A percentile compares a stretch with the other conserved stretches of the same genome.
phyloP scores from a whole-genome alignment of 176 grass and related monocot genomes.

The Avena eriantha region DNA sequence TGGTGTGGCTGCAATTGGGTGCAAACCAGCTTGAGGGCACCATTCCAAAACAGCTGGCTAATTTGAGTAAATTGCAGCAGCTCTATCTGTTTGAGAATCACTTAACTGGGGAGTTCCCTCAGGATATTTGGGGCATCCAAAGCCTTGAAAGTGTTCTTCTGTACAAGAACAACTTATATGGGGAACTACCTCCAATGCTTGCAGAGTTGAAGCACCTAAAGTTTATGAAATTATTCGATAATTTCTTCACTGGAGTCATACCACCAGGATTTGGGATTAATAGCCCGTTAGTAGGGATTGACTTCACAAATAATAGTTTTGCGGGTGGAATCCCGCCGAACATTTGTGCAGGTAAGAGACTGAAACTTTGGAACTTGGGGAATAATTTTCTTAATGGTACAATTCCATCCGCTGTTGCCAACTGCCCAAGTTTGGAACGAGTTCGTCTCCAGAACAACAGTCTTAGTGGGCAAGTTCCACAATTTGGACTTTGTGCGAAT shows the following conservation, averaged over 20 bases:
- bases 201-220: conserved; percentile 16
- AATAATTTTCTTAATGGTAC: conserved; percentile 67
- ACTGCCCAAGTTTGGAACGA: conserved; percentile 60
- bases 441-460: conserved; percentile 57
- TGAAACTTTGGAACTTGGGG: conserved; percentile 50
- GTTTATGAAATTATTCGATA: conserved; percentile 53
- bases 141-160: conserved; percentile 42
- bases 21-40: conserved; percentile 3
- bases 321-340: conserved; percentile 65
- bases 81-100: conserved; percentile 6
- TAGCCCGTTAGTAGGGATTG: not conserved
- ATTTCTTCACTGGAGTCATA: conserved; percentile 66
- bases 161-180: not conserved
- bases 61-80: not conserved
- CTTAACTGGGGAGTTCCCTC: conserved; percentile 51
- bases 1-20: not conserved
- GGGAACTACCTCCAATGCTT: not conserved
- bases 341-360: conserved; percentile 67
- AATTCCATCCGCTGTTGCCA: conserved; percentile 54
- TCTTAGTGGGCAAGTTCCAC: conserved; percentile 56
- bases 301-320: conserved; percentile 31
- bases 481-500: conserved; percentile 44
- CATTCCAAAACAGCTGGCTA: not conserved
- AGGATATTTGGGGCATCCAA: conserved; percentile 66
- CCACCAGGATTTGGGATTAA: conserved; percentile 34